phyloP scores from a whole-genome alignment of 371 early-diverging fungal species.

The Nematocida minor region DNA sequence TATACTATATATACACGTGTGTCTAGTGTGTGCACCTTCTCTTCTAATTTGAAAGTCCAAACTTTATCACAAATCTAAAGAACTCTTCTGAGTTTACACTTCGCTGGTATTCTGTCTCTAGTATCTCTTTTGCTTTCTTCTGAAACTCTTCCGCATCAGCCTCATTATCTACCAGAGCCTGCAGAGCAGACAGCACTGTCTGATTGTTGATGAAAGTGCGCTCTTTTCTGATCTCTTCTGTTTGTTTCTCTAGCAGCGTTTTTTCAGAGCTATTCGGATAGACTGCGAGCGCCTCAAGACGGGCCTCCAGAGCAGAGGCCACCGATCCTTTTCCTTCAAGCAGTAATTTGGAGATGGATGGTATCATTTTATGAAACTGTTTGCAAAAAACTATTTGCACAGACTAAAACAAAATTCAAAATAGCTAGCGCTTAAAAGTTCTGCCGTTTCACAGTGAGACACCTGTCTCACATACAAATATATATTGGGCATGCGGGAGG shows the following conservation, averaged over 20 bases:
- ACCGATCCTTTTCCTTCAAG: neutral
- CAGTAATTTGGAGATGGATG: neutral
- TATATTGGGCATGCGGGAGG: neutral
- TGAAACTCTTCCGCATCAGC: neutral
- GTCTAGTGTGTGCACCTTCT: neutral
- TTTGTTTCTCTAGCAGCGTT: neutral
- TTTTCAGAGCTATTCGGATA: neutral
- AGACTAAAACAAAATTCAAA: neutral
- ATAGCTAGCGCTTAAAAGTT: neutral
- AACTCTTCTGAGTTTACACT: neutral
- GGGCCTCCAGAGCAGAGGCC: neutral
- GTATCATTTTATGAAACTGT: neutral
- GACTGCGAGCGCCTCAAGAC: neutral
- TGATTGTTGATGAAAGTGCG: neutral
- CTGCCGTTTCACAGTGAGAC: constrained; percentile 3
- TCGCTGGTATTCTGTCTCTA: neutral
- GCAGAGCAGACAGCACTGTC: neutral
- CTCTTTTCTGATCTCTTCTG: neutral
- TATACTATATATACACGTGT: too few species aligned
- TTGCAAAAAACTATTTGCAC: neutral
- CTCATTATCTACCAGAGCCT: neutral
- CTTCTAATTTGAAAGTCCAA: neutral
- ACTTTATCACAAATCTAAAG: neutral
- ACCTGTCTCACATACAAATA: constrained; percentile 2
- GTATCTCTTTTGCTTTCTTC: neutral